A percentile compares a stretch with the other conserved stretches of the same genome.
phyloP scores from a whole-genome alignment of 306 rosid genomes.

The Carpinus viminea region DNA sequence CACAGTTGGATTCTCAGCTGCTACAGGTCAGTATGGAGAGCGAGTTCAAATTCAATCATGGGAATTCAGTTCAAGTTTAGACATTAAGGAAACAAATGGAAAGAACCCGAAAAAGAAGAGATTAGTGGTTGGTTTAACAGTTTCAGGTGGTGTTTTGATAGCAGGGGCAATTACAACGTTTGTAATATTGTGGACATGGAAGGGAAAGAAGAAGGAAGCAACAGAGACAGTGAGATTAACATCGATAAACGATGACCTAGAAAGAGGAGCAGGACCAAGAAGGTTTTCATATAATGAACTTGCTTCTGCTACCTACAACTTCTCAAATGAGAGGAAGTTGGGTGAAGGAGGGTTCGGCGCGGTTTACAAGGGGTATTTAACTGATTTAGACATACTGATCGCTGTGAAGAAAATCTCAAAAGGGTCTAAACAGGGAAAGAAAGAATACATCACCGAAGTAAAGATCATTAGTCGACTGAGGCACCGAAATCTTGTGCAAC shows the following conservation, averaged over 20 bases:
- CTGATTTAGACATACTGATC: constrained; percentile 21
- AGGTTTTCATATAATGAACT: constrained; percentile 40
- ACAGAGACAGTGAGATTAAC: constrained; percentile 14
- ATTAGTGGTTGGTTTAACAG: background rate
- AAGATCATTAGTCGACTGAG: constrained; percentile 35
- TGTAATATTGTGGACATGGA: constrained; percentile 11
- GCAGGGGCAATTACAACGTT: background rate
- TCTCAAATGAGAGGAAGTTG: constrained; percentile 35
- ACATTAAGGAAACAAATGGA: background rate
- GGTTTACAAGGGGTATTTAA: constrained; percentile 43
- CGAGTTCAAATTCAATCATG: constrained; percentile 29
- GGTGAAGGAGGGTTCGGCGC: constrained; percentile 61
- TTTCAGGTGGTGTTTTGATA: background rate
- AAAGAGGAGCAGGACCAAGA: constrained; percentile 52
- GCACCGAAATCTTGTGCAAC: constrained; percentile 30
- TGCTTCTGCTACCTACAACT: constrained; percentile 37
- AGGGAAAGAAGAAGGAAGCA: constrained; percentile 14
- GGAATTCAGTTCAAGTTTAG: constrained; percentile 23
- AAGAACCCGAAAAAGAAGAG: background rate
- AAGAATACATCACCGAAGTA: constrained; percentile 37
- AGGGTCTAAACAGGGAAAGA: constrained; percentile 36
- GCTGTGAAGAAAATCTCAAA: constrained; percentile 45
- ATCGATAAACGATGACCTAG: constrained; percentile 32
- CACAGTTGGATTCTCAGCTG: constrained; percentile 48
- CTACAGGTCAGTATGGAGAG: constrained; percentile 32